Evolutionary conservation across 164 flowering plant species (phyloP).

Genomic region (Protea cynaroides): DNA sequence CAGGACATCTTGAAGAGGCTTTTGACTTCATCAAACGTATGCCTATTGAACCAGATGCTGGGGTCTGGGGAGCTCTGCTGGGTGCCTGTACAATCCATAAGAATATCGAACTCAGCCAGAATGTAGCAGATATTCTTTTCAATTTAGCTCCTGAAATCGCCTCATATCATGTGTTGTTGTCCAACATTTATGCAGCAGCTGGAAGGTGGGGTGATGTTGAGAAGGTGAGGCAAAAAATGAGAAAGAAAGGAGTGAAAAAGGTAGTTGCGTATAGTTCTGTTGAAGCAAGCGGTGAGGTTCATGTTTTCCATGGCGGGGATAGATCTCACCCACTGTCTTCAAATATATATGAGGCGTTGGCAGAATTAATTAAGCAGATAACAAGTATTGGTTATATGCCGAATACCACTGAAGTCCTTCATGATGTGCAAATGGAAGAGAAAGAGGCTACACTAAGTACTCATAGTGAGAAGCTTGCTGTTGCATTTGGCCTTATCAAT

Average conservation of each 20-base stretch:
- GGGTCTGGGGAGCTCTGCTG: slow-evolving; percentile 40
- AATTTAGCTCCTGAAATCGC: slow-evolving; percentile 27
- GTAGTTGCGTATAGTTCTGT: slow-evolving; percentile 34
- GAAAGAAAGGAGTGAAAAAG: slow-evolving; percentile 24
- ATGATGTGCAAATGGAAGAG: slow-evolving; percentile 46
- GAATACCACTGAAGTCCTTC: slow-evolving; percentile 22
- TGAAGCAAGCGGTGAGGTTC: slow-evolving; percentile 23
- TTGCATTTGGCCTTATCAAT: slow-evolving; percentile 36
- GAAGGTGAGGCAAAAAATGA: slow-evolving; percentile 31
- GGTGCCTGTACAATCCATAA: slow-evolving; percentile 37
- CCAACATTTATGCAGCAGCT: slow-evolving; percentile 38
- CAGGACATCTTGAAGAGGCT: slow-evolving; percentile 44
- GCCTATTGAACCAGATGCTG: slow-evolving; percentile 36
- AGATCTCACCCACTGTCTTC: slow-evolving; percentile 27
- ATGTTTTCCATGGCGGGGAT: slow-evolving; percentile 35
- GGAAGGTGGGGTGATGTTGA: slow-evolving; percentile 34
- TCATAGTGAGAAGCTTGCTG: slow-evolving; percentile 44
- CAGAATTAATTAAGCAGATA: slow-evolving; percentile 24
- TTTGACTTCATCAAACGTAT: slow-evolving; percentile 26
- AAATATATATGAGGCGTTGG: slow-evolving; percentile 24
- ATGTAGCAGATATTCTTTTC: slow-evolving; percentile 32
- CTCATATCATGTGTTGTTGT: slow-evolving; percentile 34
- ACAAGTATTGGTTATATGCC: slow-evolving; percentile 32
- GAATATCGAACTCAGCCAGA: slow-evolving; percentile 30
- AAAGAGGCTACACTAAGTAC: slow-evolving; percentile 26